These are phyloP conservation scores for Boletus sensibilis DNA, from an alignment of 768 basidiomycete species.

Conservation along the genomic window DNA sequence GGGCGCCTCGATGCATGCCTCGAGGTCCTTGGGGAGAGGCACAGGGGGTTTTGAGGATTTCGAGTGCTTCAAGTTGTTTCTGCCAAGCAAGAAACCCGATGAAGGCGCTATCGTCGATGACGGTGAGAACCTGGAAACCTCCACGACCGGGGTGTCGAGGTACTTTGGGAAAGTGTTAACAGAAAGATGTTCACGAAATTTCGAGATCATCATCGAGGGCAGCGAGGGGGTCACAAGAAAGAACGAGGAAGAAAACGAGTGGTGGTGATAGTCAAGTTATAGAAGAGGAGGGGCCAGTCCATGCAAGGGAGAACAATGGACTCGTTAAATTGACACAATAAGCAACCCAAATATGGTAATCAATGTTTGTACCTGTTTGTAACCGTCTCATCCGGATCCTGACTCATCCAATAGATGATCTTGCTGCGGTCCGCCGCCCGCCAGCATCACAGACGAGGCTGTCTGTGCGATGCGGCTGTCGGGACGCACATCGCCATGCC, in stretches of 20 bases:
- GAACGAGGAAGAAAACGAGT: constrained; percentile 7
- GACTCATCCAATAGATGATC: neutral
- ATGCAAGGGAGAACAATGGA: constrained; percentile 21
- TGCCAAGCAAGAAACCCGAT: constrained; percentile 29
- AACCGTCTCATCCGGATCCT: neutral
- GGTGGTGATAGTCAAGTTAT: constrained; percentile 8
- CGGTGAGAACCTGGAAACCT: constrained; percentile 44
- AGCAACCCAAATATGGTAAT: constrained; percentile 17
- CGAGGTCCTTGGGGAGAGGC: constrained; percentile 23
- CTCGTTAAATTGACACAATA: constrained; percentile 11
- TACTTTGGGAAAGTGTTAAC: constrained; percentile 12
- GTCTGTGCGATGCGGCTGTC: neutral
- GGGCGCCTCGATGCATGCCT: constrained; percentile 27
- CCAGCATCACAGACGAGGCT: neutral
- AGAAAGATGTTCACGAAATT: constrained; percentile 33
- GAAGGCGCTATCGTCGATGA: constrained; percentile 37
- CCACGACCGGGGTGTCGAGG: constrained; percentile 22
- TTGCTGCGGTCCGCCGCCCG: no score
- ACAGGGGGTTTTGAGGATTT: neutral
- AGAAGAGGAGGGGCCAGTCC: neutral
- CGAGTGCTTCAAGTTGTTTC: constrained; percentile 11
- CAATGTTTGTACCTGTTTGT: neutral
- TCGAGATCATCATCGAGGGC: constrained; percentile 25
- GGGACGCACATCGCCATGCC: neutral
- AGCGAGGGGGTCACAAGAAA: neutral